phyloP scores from a whole-genome alignment of 345 rosid species.

The Salix caprea region DNA sequence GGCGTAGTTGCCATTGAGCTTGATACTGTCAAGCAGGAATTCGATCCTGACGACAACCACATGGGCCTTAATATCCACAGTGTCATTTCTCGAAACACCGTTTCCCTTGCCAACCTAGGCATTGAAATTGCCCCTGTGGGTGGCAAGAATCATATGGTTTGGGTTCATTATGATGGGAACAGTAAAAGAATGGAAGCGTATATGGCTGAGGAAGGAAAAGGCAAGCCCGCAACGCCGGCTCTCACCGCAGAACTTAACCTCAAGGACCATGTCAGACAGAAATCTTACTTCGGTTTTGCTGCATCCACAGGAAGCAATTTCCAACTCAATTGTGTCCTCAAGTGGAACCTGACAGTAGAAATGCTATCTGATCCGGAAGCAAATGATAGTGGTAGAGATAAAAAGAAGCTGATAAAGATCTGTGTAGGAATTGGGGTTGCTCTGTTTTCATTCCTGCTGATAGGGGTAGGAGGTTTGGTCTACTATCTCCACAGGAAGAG shows the following conservation, averaged over 20 bases:
- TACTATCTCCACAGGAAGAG: constrained; percentile 20
- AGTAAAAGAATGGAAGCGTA: constrained; percentile 31
- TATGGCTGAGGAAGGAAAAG: constrained; percentile 27
- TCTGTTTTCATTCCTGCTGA: not conserved
- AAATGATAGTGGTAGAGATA: not conserved
- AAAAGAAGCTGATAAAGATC: constrained; percentile 16
- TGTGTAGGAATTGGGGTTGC: constrained; percentile 31
- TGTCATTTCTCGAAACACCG: constrained; percentile 18
- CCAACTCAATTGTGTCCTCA: constrained; percentile 47
- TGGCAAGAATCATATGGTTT: constrained; percentile 28
- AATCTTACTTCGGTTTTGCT: constrained; percentile 53
- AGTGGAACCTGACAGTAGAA: constrained; percentile 55
- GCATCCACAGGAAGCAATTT: constrained; percentile 41
- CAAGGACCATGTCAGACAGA: constrained; percentile 23
- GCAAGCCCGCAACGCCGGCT: constrained; percentile 29
- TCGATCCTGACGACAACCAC: constrained; percentile 49
- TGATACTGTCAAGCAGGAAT: constrained; percentile 40
- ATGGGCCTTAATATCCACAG: constrained; percentile 48
- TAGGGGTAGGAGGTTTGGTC: constrained; percentile 7
- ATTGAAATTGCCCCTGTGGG: constrained; percentile 35
- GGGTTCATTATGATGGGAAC: constrained; percentile 47
- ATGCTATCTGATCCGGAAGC: constrained; percentile 4
- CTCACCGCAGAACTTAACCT: constrained; percentile 36
- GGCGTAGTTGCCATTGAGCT: constrained; percentile 48
- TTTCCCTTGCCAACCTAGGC: constrained; percentile 22